Percentiles rank a stretch among this genome's conserved stretches.
Evolutionary conservation across 176 grass and related monocot species (phyloP).

Genomic region (Juncus inflexus): DNA sequence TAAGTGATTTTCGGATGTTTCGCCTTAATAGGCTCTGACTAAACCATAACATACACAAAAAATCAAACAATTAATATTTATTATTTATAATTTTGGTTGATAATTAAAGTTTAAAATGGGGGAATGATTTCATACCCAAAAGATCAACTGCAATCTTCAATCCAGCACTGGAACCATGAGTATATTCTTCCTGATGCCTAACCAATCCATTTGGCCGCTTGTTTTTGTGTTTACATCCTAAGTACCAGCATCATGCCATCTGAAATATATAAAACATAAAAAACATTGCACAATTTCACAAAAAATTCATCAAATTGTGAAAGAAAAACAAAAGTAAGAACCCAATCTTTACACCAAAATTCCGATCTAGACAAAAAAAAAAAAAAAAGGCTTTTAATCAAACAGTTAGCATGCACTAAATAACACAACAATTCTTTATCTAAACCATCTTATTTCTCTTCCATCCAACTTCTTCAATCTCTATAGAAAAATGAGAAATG

Average conservation of each 20-base stretch:
- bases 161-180: slow-evolving; percentile 41
- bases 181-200: slow-evolving; percentile 42
- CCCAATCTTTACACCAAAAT: too few relatives aligned
- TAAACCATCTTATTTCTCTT: too few relatives aligned
- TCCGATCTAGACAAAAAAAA: neutral
- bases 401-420: neutral
- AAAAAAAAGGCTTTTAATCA: slow-evolving; percentile 1
- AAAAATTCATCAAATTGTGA: slow-evolving; percentile 12
- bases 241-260: slow-evolving; percentile 74
- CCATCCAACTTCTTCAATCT: too few relatives aligned
- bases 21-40: slow-evolving; percentile 52
- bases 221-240: slow-evolving; percentile 50
- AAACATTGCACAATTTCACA: too few relatives aligned
- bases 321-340: neutral
- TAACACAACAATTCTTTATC: neutral
- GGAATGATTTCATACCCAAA: slow-evolving; percentile 27
- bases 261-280: slow-evolving; percentile 4
- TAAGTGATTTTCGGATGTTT: slow-evolving; percentile 63
- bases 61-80: neutral
- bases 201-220: slow-evolving; percentile 57
- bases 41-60: slow-evolving; percentile 5
- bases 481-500: too few relatives aligned
- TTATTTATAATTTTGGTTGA: neutral
- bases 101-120: neutral
- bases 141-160: slow-evolving; percentile 70